Evolutionary conservation across 768 basidiomycete genomes (phyloP), one percentile per base, ranked within the genome.

Genomic region (Clitopilus passeckerianus): DNA sequence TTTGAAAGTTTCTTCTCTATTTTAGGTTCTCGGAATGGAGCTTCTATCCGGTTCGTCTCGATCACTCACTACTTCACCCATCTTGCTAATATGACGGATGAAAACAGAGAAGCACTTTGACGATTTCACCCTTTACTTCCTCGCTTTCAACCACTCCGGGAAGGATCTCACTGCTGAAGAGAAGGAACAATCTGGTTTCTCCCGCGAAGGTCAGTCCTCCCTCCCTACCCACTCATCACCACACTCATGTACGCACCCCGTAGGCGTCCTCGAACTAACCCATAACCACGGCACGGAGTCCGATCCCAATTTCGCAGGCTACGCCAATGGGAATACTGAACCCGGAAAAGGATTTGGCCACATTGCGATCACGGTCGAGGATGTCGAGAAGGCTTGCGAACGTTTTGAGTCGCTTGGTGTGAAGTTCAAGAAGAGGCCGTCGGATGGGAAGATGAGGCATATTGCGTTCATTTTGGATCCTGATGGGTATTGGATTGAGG

Each of bases 251-350:
- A 23, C 30, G 12, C 23, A 16, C 18, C 23, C 23, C 23, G n/a
- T 64, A 90, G 89, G 87, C 57, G 74, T 95, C 64, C 83, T 94
- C 60, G 92, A 95, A 71, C 80, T 94, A 54, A 93, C 90, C 1
- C 86, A 90, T 76, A 93, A 95, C 77, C 91, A 94, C 70, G 93
- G 95, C 58, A 92, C 93, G 59, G 96, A 98, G 75, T 76, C 74
- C 58, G 89, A 95, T 69, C 65, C 85, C 56, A 73, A 73, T 62
- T 95, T 95, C 78, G 71, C 85, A 65, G 95, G 93, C 34, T 98
- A 97, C 71, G 80, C 86, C 9, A 89, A 72, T 66, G 96, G 96
- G 0, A 99, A 99, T 74, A 70, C 82, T 3, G 94, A 95, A 4
- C 89, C 91, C 4, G 86, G 88, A 27, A 79, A 78, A 58, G 82